A percentile compares a stretch with the other conserved stretches of the same genome.
Evolutionary conservation across 192 early-diverging fungal genomes (phyloP).

Genomic region (Dissophora globulifera): DNA sequence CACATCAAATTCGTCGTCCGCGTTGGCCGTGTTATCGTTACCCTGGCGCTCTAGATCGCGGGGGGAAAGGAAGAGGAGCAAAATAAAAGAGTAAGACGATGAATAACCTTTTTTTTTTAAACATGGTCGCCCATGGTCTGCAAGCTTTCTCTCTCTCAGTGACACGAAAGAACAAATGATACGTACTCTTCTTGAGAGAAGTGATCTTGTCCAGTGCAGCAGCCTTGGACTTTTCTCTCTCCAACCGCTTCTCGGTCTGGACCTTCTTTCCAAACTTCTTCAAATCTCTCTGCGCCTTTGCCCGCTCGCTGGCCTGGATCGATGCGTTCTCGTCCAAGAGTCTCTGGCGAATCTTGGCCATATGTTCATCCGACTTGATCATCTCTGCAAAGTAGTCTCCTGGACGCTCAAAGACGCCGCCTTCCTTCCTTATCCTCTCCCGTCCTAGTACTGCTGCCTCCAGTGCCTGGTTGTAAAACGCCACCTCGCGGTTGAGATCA

Average conservation of each 20-base stretch:
- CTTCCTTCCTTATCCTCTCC: slow-evolving; percentile 66
- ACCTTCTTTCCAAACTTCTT: slow-evolving; percentile 99
- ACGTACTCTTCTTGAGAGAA: slow-evolving; percentile 86
- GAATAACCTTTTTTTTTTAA: not conserved
- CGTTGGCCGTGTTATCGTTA: slow-evolving; percentile 50
- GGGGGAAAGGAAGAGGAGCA: not conserved
- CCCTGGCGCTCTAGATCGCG: slow-evolving; percentile 70
- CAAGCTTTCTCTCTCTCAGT: not conserved
- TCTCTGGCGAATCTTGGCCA: slow-evolving; percentile 87
- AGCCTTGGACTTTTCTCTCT: slow-evolving; percentile 88
- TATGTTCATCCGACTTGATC: slow-evolving; percentile 97
- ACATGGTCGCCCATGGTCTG: too few relatives aligned
- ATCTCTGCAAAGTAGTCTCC: slow-evolving; percentile 98
- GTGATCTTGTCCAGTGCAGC: slow-evolving; percentile 93
- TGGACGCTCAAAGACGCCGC: slow-evolving; percentile 85
- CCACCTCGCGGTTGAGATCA: slow-evolving; percentile 92
- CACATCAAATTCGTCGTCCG: slow-evolving; percentile 79
- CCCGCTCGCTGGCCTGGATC: slow-evolving; percentile 85
- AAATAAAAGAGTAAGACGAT: too few relatives aligned
- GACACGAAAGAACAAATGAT: slow-evolving; percentile 43
- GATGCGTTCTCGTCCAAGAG: slow-evolving; percentile 85
- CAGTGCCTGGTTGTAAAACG: slow-evolving; percentile 93
- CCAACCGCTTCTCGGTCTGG: slow-evolving; percentile 89
- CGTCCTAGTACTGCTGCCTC: slow-evolving; percentile 77
- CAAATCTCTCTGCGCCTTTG: slow-evolving; percentile 86